Percentiles rank a stretch among this genome's conserved stretches.
These are phyloP conservation scores for Herpetospermum pedunculosum DNA, from an alignment of 306 rosid genomes.

Conservation along the genomic window DNA sequence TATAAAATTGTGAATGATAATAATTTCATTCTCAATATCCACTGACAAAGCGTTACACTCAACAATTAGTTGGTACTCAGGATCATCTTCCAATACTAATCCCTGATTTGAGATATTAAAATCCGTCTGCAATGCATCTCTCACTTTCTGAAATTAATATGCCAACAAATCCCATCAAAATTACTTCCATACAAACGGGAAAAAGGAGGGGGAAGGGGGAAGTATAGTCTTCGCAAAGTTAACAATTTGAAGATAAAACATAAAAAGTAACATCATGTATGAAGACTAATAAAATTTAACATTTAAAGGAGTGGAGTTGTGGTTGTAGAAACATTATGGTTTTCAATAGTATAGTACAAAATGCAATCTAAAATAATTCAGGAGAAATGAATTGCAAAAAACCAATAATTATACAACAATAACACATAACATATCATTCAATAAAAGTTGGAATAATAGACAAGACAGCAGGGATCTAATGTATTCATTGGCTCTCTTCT, in stretches of 20 bases:
- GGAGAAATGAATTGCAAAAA: background rate
- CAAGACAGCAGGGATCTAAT: background rate
- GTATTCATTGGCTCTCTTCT: background rate
- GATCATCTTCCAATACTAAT: conserved; percentile 78
- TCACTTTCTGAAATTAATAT: conserved; percentile 67
- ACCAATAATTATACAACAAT: background rate
- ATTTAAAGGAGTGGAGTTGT: background rate
- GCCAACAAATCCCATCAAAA: conserved; percentile 11
- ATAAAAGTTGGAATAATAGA: background rate
- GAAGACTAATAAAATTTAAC: background rate
- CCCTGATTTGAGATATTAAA: conserved; percentile 47
- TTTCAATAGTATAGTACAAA: background rate
- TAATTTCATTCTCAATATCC: conserved; percentile 91
- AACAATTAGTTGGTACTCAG: conserved; percentile 86
- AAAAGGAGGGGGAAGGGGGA: background rate
- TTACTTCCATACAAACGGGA: background rate
- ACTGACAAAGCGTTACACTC: conserved; percentile 85
- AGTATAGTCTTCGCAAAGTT: background rate
- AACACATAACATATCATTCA: background rate
- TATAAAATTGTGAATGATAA: conserved; percentile 78
- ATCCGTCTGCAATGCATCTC: conserved; percentile 59
- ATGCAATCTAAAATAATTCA: background rate
- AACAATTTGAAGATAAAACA: background rate
- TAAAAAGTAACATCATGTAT: background rate
- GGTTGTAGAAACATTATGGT: background rate